Conservation (phyloP, 768 basidiomycete species). For the Rossbeevera mucosa region DNA sequence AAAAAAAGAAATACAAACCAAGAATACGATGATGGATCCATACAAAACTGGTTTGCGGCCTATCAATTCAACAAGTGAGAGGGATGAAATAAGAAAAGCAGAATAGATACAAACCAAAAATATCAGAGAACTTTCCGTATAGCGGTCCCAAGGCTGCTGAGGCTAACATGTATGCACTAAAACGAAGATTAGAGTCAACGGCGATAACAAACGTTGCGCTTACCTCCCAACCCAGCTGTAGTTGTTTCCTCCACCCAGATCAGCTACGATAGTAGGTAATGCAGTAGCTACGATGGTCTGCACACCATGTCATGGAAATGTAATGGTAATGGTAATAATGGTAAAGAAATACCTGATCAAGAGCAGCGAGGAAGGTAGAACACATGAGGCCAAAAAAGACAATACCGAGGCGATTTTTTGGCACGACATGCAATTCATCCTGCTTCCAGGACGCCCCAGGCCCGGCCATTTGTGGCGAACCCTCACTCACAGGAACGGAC, state of each 20-base stretch:
- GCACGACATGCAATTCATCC: conserved; percentile 39
- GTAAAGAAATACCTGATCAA: conserved; percentile 38
- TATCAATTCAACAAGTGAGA: conserved; percentile 1
- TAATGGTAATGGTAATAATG: background rate
- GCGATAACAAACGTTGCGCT: background rate
- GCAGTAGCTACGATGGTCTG: conserved; percentile 48
- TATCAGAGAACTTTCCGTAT: conserved; percentile 47
- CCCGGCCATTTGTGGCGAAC: conserved; percentile 2
- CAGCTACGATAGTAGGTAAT: conserved; percentile 44
- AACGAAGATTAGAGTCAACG: background rate
- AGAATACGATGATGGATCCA: conserved; percentile 34
- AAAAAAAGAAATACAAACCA: conserved; percentile 21
- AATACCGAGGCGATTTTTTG: conserved; percentile 38
- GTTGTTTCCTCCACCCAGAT: conserved; percentile 40
- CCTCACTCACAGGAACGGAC: background rate
- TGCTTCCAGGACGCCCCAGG: conserved; percentile 37
- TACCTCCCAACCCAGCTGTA: conserved; percentile 51
- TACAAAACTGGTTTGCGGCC: conserved; percentile 39
- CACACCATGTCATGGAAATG: background rate
- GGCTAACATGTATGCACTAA: conserved; percentile 46
- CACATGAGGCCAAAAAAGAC: conserved; percentile 45
- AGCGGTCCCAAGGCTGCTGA: conserved; percentile 38
- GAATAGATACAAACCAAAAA: conserved; percentile 28
- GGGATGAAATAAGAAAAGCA: background rate
- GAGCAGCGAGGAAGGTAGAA: conserved; percentile 41